These are phyloP conservation scores for Diaporthe velutina DNA, from an alignment of 2,329 filamentous ascomycete genomes.

Conservation along the genomic window DNA sequence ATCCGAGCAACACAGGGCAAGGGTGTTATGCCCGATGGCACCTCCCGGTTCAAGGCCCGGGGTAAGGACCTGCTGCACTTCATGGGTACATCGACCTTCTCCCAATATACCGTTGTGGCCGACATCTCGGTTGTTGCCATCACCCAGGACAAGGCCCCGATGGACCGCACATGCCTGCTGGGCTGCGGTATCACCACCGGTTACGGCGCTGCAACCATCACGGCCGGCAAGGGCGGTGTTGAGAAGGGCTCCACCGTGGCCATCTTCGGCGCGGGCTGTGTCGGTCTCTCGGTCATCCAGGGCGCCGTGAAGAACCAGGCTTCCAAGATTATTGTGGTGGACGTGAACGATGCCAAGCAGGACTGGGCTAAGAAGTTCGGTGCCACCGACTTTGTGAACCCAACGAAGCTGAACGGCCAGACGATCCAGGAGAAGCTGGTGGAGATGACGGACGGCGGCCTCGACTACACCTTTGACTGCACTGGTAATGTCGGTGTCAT, in stretches of 20 bases:
- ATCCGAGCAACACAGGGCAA: slow-evolving; percentile 96
- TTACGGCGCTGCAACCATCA: slow-evolving; percentile 95
- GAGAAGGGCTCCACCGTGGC: slow-evolving; percentile 92
- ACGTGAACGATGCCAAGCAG: slow-evolving; percentile 91
- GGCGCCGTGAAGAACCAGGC: slow-evolving; percentile 89
- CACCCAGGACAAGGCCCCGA: slow-evolving; percentile 83
- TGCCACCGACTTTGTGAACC: slow-evolving; percentile 97
- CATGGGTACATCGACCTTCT: slow-evolving; percentile 99
- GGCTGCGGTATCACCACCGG: slow-evolving; percentile 99
- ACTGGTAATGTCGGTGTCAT: slow-evolving; percentile 97
- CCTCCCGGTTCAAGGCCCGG: slow-evolving; percentile 92
- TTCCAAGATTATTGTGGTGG: slow-evolving; percentile 78
- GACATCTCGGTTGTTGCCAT: slow-evolving; percentile 98
- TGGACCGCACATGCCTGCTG: slow-evolving; percentile 95
- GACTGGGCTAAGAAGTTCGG: slow-evolving; percentile 95
- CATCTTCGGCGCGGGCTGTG: slow-evolving; percentile 95
- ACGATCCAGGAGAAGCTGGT: slow-evolving; percentile 92
- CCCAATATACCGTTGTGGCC: slow-evolving; percentile 97
- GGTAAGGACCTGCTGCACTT: slow-evolving; percentile 97
- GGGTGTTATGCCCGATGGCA: slow-evolving; percentile 98
- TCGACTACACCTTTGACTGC: slow-evolving; percentile 99
- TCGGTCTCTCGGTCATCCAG: slow-evolving; percentile 95
- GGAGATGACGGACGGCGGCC: slow-evolving; percentile 97
- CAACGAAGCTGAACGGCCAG: slow-evolving; percentile 81
- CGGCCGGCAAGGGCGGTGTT: slow-evolving; percentile 75